Percentiles rank a stretch among this genome's conserved stretches.
These are phyloP conservation scores for Musa troglodytarum DNA, from an alignment of 176 grass and related monocot species.

Conservation along the genomic window DNA sequence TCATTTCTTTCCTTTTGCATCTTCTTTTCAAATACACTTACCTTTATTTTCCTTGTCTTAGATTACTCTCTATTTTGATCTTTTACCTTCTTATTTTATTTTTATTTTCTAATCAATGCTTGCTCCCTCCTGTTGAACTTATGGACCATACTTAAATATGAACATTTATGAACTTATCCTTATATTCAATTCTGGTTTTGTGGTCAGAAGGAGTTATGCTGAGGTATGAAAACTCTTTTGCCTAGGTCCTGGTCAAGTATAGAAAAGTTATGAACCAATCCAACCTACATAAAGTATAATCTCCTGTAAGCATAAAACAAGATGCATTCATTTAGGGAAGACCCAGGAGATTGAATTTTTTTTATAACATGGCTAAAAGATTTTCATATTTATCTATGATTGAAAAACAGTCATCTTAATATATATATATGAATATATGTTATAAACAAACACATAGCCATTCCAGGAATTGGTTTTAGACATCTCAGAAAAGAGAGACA, in stretches of 20 bases:
- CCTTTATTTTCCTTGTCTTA: neutral
- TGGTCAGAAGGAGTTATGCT: too few relatives aligned
- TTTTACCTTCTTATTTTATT: neutral
- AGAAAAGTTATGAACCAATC: too few relatives aligned
- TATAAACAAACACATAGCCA: neutral
- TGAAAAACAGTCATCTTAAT: too few relatives aligned
- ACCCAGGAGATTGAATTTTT: neutral
- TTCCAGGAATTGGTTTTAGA: neutral
- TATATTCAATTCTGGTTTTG: too few relatives aligned
- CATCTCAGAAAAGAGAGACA: neutral
- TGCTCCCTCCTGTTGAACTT: neutral
- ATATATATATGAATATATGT: too few relatives aligned
- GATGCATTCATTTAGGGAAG: neutral
- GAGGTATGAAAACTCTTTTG: too few relatives aligned
- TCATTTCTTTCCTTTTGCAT: neutral
- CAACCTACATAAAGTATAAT: too few relatives aligned
- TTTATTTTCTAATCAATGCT: neutral
- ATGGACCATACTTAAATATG: too few relatives aligned
- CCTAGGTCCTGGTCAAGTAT: too few relatives aligned
- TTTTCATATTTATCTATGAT: neutral
- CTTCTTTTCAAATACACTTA: neutral
- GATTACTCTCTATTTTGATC: neutral
- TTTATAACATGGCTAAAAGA: neutral
- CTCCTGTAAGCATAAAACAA: too few relatives aligned
- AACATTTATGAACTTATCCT: too few relatives aligned